Conservation (phyloP, 352 stramenopile species). For the Phytopythium sindhum region DNA sequence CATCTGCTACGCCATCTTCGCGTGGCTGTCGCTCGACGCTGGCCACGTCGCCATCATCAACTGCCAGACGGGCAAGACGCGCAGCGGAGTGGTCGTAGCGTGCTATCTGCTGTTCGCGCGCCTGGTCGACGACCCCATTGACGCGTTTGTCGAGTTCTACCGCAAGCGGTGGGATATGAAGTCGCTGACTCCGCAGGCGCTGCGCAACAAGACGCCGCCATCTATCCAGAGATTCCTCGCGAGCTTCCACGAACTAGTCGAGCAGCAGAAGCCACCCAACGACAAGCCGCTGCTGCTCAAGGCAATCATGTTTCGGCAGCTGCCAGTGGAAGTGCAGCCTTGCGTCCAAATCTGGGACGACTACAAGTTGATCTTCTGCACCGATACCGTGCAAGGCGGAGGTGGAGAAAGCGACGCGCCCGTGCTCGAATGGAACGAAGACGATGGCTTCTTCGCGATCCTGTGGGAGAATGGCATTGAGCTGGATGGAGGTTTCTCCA, state of each 20-base stretch:
- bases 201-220: constrained; percentile 65
- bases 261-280: constrained; percentile 49
- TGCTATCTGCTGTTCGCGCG: constrained; percentile 91
- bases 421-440: constrained; percentile 74
- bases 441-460: constrained; percentile 78
- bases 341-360: constrained; percentile 86
- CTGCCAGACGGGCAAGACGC: constrained; percentile 92
- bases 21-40: constrained; percentile 85
- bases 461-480: constrained; percentile 76
- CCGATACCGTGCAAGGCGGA: constrained; percentile 20
- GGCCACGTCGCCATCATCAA: constrained; percentile 85
- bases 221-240: constrained; percentile 73
- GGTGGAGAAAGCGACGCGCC: constrained; percentile 22
- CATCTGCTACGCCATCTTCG: constrained; percentile 91
- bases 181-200: constrained; percentile 51
- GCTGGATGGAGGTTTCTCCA: constrained; percentile 77
- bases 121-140: constrained; percentile 57
- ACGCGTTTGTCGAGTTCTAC: constrained; percentile 93
- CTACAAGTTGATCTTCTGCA: constrained; percentile 68
- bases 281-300: constrained; percentile 71
- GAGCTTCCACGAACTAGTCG: constrained; percentile 60
- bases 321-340: constrained; percentile 71
- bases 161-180: constrained; percentile 74
- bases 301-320: constrained; percentile 63
- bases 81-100: constrained; percentile 90